Evolutionary conservation across 2,329 filamentous ascomycete species (phyloP).

Genomic region (Alternaria incomplexa): DNA sequence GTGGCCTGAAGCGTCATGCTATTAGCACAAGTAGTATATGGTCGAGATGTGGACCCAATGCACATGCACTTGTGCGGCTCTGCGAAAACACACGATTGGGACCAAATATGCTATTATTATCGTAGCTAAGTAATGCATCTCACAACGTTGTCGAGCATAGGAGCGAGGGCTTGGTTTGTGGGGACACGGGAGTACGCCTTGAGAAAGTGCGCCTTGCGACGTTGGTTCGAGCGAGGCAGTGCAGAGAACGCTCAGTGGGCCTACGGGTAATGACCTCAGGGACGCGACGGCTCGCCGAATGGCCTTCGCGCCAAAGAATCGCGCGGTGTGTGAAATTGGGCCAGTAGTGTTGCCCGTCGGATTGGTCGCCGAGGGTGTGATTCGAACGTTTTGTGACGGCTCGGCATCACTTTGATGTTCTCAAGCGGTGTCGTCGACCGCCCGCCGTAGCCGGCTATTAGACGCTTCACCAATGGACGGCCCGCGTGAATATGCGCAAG

Average conservation of each 20-base stretch:
- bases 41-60: not conserved
- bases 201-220: slow-evolving; percentile 30
- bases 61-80: slow-evolving; percentile 2
- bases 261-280: slow-evolving; percentile 16
- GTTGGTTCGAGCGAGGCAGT: slow-evolving; percentile 26
- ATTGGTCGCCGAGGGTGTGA: slow-evolving; percentile 6
- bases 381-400: slow-evolving; percentile 20
- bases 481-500: slow-evolving; percentile 5
- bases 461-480: slow-evolving; percentile 3
- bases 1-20: not conserved
- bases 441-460: slow-evolving; percentile 10
- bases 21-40: slow-evolving; percentile 1
- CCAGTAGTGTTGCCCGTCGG: slow-evolving; percentile 1
- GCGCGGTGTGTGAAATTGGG: slow-evolving; percentile 4
- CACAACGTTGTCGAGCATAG: slow-evolving; percentile 9
- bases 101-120: slow-evolving; percentile 20
- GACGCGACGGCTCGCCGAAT: slow-evolving; percentile 9
- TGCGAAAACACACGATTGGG: not conserved
- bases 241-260: slow-evolving; percentile 16
- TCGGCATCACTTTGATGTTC: slow-evolving; percentile 11
- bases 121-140: slow-evolving; percentile 8
- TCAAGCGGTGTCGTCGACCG: slow-evolving; percentile 1
- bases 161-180: slow-evolving; percentile 13
- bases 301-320: slow-evolving; percentile 13
- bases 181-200: slow-evolving; percentile 32